Conservation (phyloP, 2,329 filamentous ascomycete genomes). For the Xylaria digitata region DNA sequence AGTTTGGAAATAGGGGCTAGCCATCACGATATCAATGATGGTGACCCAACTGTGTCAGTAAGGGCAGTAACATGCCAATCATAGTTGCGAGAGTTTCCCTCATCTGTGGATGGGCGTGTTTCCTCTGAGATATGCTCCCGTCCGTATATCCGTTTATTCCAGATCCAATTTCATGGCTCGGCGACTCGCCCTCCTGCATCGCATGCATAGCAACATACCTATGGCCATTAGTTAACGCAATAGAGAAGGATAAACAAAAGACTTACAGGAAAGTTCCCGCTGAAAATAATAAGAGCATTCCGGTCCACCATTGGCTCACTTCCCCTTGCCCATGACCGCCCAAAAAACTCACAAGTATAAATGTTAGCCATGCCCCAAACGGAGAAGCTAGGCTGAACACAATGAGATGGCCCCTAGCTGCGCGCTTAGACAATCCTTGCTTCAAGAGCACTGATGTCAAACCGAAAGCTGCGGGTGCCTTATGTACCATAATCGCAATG, state of each 20-base stretch:
- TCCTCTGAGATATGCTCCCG: constrained; percentile 58
- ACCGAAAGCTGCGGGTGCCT: constrained; percentile 94
- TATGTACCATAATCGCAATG: constrained; percentile 96
- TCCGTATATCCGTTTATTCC: constrained; percentile 67
- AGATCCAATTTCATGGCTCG: constrained; percentile 63
- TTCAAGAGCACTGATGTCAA: constrained; percentile 90
- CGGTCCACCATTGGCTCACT: constrained; percentile 85
- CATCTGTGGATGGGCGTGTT: constrained; percentile 68
- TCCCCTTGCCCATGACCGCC: constrained; percentile 72
- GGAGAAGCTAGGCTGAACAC: constrained; percentile 94
- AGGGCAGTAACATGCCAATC: constrained; percentile 80
- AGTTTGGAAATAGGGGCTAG: constrained; percentile 28
- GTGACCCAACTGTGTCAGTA: constrained; percentile 82
- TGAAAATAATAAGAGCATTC: constrained; percentile 92
- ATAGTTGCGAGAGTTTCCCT: constrained; percentile 77
- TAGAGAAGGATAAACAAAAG: not conserved
- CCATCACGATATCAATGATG: constrained; percentile 62
- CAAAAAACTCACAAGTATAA: constrained; percentile 79
- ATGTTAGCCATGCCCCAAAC: constrained; percentile 84
- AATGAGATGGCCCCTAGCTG: constrained; percentile 84
- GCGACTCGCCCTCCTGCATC: constrained; percentile 81
- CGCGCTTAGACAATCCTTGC: constrained; percentile 88
- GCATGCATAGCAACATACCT: constrained; percentile 99
- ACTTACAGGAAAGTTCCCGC: constrained; percentile 94
- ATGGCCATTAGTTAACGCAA: constrained; percentile 2